A percentile compares a stretch with the other conserved stretches of the same genome.
Conservation (phyloP, 177 flowering plant species). For the Telopea speciosissima region DNA sequence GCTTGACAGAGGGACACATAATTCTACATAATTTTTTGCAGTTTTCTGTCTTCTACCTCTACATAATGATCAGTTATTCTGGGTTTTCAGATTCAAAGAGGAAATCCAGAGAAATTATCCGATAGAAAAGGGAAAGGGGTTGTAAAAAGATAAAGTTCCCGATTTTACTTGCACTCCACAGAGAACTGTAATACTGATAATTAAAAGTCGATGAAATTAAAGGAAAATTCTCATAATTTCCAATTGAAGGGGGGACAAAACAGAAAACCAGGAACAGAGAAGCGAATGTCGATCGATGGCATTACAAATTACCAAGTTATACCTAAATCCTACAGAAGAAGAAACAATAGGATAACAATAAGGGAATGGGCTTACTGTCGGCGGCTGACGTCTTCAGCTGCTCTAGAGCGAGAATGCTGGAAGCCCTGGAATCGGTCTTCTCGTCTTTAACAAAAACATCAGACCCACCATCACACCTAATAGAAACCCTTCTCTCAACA, state of each 20-base stretch:
- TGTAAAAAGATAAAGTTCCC: too few relatives aligned
- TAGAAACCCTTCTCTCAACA: conserved; percentile 18
- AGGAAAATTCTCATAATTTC: background rate
- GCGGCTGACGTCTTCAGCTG: conserved; percentile 76
- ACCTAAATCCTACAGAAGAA: background rate
- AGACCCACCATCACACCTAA: conserved; percentile 39
- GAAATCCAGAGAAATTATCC: too few relatives aligned
- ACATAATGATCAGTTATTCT: too few relatives aligned
- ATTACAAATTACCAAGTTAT: background rate
- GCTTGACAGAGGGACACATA: too few relatives aligned
- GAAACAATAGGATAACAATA: background rate
- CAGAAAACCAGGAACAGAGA: background rate
- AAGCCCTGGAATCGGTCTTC: conserved; percentile 27
- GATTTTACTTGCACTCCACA: too few relatives aligned
- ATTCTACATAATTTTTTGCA: too few relatives aligned
- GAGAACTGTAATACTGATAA: background rate
- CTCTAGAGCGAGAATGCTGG: conserved; percentile 75
- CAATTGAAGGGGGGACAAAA: background rate
- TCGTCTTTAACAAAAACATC: conserved; percentile 18
- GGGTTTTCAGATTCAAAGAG: too few relatives aligned
- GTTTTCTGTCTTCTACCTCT: too few relatives aligned
- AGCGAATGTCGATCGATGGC: background rate
- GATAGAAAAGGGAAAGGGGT: too few relatives aligned
- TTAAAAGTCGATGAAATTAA: background rate
- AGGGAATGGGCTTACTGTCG: conserved; percentile 44